Evolutionary conservation across 768 basidiomycete genomes (phyloP).

Genomic region (Lentinula sp.): DNA sequence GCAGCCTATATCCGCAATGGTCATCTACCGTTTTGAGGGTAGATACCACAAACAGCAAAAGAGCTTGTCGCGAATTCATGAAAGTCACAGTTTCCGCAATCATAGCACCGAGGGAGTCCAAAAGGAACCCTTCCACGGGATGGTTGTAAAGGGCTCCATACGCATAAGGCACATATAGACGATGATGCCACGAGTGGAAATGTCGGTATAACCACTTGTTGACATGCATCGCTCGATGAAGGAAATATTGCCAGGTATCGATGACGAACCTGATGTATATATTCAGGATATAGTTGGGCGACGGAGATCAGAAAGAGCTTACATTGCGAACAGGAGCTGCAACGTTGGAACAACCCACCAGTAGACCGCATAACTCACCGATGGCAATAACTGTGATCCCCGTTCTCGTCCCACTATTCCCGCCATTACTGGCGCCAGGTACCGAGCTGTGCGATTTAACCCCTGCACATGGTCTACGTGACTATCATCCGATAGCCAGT

Average conservation of each 20-base stretch:
- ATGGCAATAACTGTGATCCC: slow-evolving; percentile 32
- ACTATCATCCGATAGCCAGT: slow-evolving; percentile 50
- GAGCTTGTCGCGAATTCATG: slow-evolving; percentile 79
- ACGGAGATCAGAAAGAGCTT: slow-evolving; percentile 26
- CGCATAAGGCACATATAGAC: slow-evolving; percentile 94
- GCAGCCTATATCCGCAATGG: slow-evolving; percentile 86
- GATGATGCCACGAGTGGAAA: slow-evolving; percentile 91
- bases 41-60: slow-evolving; percentile 75
- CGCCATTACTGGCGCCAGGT: slow-evolving; percentile 31
- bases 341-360: slow-evolving; percentile 87
- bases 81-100: slow-evolving; percentile 64
- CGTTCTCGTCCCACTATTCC: slow-evolving; percentile 34
- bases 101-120: slow-evolving; percentile 79
- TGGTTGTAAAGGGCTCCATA: slow-evolving; percentile 98
- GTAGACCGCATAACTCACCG: slow-evolving; percentile 59
- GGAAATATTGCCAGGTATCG: slow-evolving; percentile 98
- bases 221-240: slow-evolving; percentile 87
- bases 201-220: slow-evolving; percentile 89
- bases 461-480: slow-evolving; percentile 32
- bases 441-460: slow-evolving; percentile 33
- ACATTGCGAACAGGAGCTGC: slow-evolving; percentile 82
- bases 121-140: slow-evolving; percentile 86
- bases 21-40: slow-evolving; percentile 94
- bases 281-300: not conserved
- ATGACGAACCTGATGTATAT: slow-evolving; percentile 65